Evolutionary conservation across 495 filamentous ascomycete species (phyloP).

Genomic region (Hypoxylon fuscum): DNA sequence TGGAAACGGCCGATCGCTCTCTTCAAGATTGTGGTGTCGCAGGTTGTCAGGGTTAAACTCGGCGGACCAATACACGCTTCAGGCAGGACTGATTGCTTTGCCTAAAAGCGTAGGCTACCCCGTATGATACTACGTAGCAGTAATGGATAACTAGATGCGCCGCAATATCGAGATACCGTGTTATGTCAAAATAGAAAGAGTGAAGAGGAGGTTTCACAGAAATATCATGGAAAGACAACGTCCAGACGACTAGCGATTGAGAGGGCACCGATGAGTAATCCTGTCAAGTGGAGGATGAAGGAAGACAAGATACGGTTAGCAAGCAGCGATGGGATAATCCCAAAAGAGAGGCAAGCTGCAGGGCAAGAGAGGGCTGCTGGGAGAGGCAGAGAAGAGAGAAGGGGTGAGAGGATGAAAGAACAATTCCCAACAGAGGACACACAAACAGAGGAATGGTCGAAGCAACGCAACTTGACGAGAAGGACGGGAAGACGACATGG

Average conservation of each 20-base stretch:
- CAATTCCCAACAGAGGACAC: slow-evolving; percentile 4
- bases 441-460: slow-evolving; percentile 21
- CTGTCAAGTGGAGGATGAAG: slow-evolving; percentile 24
- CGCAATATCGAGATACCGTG: slow-evolving; percentile 24
- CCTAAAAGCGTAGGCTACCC: slow-evolving; percentile 31
- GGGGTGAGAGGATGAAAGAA: slow-evolving; percentile 25
- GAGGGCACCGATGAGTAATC: slow-evolving; percentile 26
- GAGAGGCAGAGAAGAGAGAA: slow-evolving; percentile 17
- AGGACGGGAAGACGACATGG: slow-evolving; percentile 36
- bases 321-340: slow-evolving; percentile 26
- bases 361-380: slow-evolving; percentile 7
- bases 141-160: slow-evolving; percentile 23
- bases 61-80: slow-evolving; percentile 24
- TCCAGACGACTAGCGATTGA: slow-evolving; percentile 23
- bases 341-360: slow-evolving; percentile 37
- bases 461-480: slow-evolving; percentile 19
- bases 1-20: slow-evolving; percentile 37
- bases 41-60: slow-evolving; percentile 33
- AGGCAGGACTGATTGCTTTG: slow-evolving; percentile 28
- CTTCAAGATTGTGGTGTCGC: slow-evolving; percentile 41
- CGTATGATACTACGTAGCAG: slow-evolving; percentile 26
- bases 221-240: slow-evolving; percentile 18
- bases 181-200: slow-evolving; percentile 3
- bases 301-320: slow-evolving; percentile 21
- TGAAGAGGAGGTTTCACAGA: slow-evolving; percentile 18